Conservation (phyloP, 2,329 filamentous ascomycete species). For the Torrubiella hemipterigena region DNA sequence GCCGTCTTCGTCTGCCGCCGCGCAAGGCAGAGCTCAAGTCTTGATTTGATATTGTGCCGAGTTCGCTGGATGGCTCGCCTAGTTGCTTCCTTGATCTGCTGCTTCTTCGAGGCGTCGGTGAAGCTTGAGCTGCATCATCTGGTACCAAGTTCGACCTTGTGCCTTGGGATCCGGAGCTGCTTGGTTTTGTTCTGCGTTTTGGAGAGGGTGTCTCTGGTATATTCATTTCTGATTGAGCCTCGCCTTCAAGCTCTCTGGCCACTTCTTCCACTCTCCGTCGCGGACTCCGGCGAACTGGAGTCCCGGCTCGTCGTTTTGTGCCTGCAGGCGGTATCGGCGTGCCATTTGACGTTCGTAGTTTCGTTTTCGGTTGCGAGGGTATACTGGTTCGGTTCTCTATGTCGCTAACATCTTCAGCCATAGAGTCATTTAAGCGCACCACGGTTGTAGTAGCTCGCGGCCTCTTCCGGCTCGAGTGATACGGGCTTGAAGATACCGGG, state of each 20-base stretch:
- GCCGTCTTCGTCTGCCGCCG: slow-evolving; percentile 10
- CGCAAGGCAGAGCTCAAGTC: slow-evolving; percentile 8
- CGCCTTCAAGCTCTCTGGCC: slow-evolving; percentile 14
- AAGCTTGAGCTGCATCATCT: slow-evolving; percentile 1
- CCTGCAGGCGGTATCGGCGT: slow-evolving; percentile 34
- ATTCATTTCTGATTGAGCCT: slow-evolving; percentile 10
- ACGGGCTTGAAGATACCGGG: too few species aligned
- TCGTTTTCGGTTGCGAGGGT: slow-evolving; percentile 31
- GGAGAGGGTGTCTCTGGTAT: slow-evolving; percentile 19
- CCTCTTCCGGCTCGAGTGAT: too few species aligned
- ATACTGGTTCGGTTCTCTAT: slow-evolving; percentile 19
- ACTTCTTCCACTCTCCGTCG: too few species aligned
- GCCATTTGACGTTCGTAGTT: slow-evolving; percentile 36
- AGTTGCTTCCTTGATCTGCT: slow-evolving; percentile 7
- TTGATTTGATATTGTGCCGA: slow-evolving; percentile 9
- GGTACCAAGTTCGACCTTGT: slow-evolving; percentile 4
- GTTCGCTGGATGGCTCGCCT: slow-evolving; percentile 15
- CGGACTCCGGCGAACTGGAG: slow-evolving; percentile 26
- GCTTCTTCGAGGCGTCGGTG: slow-evolving; percentile 6
- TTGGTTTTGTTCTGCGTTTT: slow-evolving; percentile 7
- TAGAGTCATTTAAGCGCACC: slow-evolving; percentile 35
- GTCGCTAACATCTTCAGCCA: slow-evolving; percentile 20
- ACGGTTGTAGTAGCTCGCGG: slow-evolving; percentile 33
- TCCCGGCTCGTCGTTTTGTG: slow-evolving; percentile 32
- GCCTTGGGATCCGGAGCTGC: not conserved